These are phyloP conservation scores for Chaetomium cochliodes DNA, from an alignment of 495 filamentous ascomycete species.

Conservation along the genomic window DNA sequence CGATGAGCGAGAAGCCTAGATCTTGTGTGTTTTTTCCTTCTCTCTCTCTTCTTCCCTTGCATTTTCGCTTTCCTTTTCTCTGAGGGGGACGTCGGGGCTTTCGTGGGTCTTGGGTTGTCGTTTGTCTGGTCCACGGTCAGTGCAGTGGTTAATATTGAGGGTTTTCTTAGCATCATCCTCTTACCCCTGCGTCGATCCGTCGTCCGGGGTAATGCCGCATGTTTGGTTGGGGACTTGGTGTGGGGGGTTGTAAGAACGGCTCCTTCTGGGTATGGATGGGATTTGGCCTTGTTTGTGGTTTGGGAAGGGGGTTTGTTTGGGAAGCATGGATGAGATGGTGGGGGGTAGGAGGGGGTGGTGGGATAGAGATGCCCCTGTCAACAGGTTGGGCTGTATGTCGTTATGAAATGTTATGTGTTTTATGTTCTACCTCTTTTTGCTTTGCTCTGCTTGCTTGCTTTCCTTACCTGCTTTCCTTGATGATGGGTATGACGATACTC, in stretches of 20 bases:
- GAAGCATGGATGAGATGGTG: conserved; percentile 2
- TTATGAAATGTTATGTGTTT: conserved; percentile 12
- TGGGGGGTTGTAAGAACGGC: background rate
- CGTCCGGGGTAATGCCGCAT: background rate
- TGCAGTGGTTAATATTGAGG: conserved; percentile 12
- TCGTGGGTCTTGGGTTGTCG: background rate
- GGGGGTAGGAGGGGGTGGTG: background rate
- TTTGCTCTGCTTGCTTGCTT: background rate
- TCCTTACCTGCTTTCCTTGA: no score
- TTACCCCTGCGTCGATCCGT: conserved; percentile 15
- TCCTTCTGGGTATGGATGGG: background rate
- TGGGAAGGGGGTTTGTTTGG: background rate
- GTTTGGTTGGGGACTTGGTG: background rate
- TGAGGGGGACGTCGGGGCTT: background rate
- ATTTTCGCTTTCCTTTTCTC: background rate
- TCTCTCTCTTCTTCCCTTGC: background rate
- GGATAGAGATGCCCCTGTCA: background rate
- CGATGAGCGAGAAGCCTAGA: background rate
- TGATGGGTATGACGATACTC: no score
- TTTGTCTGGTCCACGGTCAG: background rate
- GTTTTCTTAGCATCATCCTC: conserved; percentile 10
- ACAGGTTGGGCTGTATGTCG: conserved; percentile 6
- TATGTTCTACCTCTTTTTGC: background rate
- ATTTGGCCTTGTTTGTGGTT: background rate
- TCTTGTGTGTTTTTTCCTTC: background rate